Percentiles rank a stretch among this genome's conserved stretches.
phyloP scores from a whole-genome alignment of 768 basidiomycete species.

The Mycena floridula region DNA sequence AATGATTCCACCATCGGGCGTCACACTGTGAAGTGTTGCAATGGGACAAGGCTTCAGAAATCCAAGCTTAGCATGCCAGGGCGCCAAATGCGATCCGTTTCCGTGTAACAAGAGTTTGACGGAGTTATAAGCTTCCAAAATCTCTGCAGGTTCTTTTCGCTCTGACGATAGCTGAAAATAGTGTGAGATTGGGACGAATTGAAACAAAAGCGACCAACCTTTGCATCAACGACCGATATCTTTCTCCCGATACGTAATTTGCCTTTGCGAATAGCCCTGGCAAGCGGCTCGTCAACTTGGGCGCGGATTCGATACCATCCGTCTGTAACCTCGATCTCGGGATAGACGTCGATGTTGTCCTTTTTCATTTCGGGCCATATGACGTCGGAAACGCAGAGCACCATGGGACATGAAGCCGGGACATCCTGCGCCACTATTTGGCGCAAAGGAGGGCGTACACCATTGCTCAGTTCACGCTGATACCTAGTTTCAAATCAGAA shows the following conservation, averaged over 20 bases:
- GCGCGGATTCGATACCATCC: constrained; percentile 93
- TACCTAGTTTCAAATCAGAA: constrained; percentile 66
- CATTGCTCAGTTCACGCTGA: constrained; percentile 76
- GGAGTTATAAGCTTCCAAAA: constrained; percentile 72
- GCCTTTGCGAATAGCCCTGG: constrained; percentile 60
- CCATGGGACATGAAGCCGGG: constrained; percentile 71
- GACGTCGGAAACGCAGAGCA: constrained; percentile 78
- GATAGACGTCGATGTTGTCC: constrained; percentile 29
- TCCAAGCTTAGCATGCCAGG: constrained; percentile 88
- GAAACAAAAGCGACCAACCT: constrained; percentile 39
- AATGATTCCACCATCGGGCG: constrained; percentile 75
- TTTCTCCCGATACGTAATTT: constrained; percentile 76
- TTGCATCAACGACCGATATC: constrained; percentile 72
- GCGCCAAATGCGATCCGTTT: constrained; percentile 79
- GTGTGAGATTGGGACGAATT: constrained; percentile 1
- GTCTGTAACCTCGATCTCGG: constrained; percentile 88
- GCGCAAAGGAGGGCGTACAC: constrained; percentile 75
- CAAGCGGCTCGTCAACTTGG: constrained; percentile 65
- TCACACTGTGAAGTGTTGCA: constrained; percentile 73
- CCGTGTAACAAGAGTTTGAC: constrained; percentile 64
- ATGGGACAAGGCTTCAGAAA: constrained; percentile 62
- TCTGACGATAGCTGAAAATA: constrained; percentile 55
- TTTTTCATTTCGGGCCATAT: constrained; percentile 44
- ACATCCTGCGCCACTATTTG: constrained; percentile 81
- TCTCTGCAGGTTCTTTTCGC: constrained; percentile 72